Conservation (phyloP, 768 basidiomycete genomes). For the Leccinum pellstonianum region DNA sequence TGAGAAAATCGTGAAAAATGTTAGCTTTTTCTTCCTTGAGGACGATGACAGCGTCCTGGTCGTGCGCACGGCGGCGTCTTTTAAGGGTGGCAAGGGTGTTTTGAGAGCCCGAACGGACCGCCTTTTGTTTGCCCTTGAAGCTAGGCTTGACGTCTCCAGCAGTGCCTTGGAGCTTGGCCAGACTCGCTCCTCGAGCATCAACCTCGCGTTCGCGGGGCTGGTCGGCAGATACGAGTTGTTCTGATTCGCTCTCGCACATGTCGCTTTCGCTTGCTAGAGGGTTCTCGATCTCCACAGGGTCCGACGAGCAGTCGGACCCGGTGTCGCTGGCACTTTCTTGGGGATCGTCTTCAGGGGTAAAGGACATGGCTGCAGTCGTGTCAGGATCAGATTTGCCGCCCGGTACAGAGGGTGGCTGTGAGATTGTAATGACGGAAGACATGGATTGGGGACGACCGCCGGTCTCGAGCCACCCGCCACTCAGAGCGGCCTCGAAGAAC, state of each 20-base stretch:
- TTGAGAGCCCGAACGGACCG: constrained; percentile 20
- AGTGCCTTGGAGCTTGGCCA: constrained; percentile 57
- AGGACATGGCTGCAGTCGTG: constrained; percentile 54
- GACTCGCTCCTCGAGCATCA: constrained; percentile 49
- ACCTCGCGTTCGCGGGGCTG: constrained; percentile 26
- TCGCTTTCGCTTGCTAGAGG: constrained; percentile 36
- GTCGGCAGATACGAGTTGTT: constrained; percentile 22
- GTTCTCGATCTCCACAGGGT: constrained; percentile 38
- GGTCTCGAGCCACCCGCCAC: constrained; percentile 91
- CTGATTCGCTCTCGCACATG: constrained; percentile 37
- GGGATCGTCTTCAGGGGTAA: constrained; percentile 53
- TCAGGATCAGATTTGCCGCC: constrained; percentile 45
- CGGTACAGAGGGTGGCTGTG: constrained; percentile 64
- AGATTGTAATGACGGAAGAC: constrained; percentile 83
- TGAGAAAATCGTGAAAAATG: constrained; percentile 91
- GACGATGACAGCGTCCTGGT: constrained; percentile 81
- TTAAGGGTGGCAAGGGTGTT: constrained; percentile 41
- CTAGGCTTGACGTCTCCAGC: constrained; percentile 22
- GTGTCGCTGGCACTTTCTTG: constrained; percentile 35
- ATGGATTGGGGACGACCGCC: constrained; percentile 74
- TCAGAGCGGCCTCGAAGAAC: constrained; percentile 89
- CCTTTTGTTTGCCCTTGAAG: constrained; percentile 24
- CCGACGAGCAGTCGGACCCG: constrained; percentile 41
- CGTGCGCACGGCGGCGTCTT: constrained; percentile 42
- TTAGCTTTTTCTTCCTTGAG: constrained; percentile 87